Percentiles rank a stretch among this genome's conserved stretches.
phyloP scores from a whole-genome alignment of 2,329 filamentous ascomycete species.

The Calonectria montana region DNA sequence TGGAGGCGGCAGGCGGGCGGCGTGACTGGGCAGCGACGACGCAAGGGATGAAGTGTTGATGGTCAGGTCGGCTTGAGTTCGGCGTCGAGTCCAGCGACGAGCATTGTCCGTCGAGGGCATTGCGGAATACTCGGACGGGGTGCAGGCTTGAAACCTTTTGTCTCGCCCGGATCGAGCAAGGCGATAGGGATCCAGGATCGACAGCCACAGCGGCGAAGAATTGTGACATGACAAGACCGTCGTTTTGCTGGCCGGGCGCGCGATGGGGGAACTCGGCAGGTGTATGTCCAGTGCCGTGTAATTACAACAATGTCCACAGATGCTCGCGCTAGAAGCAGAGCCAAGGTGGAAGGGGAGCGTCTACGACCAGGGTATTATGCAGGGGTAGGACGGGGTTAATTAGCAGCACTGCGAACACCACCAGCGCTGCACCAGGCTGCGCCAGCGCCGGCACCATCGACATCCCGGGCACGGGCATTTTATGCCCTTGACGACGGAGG shows the following conservation, averaged over 20 bases:
- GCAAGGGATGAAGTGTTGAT: slow-evolving; percentile 42
- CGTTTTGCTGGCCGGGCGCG: slow-evolving; percentile 27
- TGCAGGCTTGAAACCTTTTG: slow-evolving; percentile 33
- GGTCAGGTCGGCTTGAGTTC: slow-evolving; percentile 38
- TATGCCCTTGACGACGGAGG: neutral
- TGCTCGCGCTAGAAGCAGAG: slow-evolving; percentile 9
- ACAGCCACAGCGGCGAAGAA: slow-evolving; percentile 40
- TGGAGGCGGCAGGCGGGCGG: slow-evolving; percentile 30
- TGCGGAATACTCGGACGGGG: slow-evolving; percentile 27
- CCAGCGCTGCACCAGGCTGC: slow-evolving; percentile 10
- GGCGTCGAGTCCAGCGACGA: slow-evolving; percentile 39
- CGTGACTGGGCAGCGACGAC: slow-evolving; percentile 33
- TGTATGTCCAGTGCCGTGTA: slow-evolving; percentile 20
- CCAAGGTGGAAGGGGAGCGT: slow-evolving; percentile 16
- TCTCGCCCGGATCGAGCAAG: slow-evolving; percentile 32
- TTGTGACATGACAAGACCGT: slow-evolving; percentile 42
- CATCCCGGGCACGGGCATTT: neutral
- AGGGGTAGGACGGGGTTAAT: slow-evolving; percentile 38
- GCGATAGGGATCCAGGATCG: slow-evolving; percentile 33
- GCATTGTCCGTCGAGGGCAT: slow-evolving; percentile 42
- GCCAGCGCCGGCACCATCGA: slow-evolving; percentile 8
- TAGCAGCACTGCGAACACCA: slow-evolving; percentile 27
- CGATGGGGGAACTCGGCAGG: slow-evolving; percentile 28
- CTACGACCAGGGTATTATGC: slow-evolving; percentile 37
- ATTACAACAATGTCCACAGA: slow-evolving; percentile 22